Base-by-base conservation (phyloP, 805 yeast genomes). In the Millerozyma acaciae region DNA sequence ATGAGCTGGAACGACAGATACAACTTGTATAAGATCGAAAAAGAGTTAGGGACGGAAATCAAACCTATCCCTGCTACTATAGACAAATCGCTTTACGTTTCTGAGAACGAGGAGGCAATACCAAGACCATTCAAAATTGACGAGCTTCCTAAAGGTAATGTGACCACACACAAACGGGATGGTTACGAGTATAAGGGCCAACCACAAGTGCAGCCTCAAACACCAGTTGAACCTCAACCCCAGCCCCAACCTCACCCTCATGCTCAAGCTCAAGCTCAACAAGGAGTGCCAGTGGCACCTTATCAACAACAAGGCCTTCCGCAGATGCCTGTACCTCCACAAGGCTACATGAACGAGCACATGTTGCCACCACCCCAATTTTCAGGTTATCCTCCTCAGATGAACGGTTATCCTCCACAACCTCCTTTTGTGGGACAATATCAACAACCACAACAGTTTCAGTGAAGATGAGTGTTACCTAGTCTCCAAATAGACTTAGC, bases 1-100 rank as follows among this genome's bases (percentile, higher is more conserved):
- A 87, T 93, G 68, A 86, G 89, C 60, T 90, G 97, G 96, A 80
- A 88, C 53, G 98, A 93, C 60, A 78, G 97, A 57, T 88, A 84
- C 65, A 86, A 84, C 55, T 72, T 93, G 53, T 90, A 88, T 65
- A 86, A 85, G 61, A 89, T 93, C 50, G 98, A 93, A 63, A 96
- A 90, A 64, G 97, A 90, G 64, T 76, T 93, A 45, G 97, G 97
- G 21, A 90, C 97, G 13, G 97, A 93, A 57, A 93, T 93, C 61
- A 86, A 85, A 56, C 96, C 97, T 40, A 93, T 93, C 47, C 98
- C 98, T 23, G 80, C 87, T n/a, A 76, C 78, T 32, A 93, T 93
- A 51, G 97, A 93, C 65, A 81, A 78, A 60, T 73, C 82, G 9
- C 72, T 93, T 47, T 93, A 93, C 54, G 97, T 89, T 33, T 90